A percentile compares a stretch with the other conserved stretches of the same genome.
phyloP scores from a whole-genome alignment of 2,329 filamentous ascomycete genomes.

The Teratosphaeria nubilosa region DNA sequence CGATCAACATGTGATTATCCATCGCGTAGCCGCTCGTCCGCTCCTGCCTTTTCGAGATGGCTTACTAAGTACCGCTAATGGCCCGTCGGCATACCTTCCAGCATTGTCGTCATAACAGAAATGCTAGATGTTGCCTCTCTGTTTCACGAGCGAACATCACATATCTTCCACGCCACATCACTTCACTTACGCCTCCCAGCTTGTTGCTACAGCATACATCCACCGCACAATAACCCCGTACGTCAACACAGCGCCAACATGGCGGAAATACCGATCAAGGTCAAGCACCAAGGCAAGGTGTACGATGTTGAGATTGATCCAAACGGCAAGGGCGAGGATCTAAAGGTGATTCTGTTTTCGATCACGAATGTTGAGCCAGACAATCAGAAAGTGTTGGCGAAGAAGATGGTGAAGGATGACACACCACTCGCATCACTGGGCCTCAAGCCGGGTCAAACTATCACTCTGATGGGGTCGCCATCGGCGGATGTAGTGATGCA shows the following conservation, averaged over 20 bases:
- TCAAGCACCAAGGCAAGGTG: conserved; percentile 93
- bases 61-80: neutral
- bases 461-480: conserved; percentile 96
- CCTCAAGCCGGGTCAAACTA: conserved; percentile 72
- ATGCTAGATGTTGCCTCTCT: neutral
- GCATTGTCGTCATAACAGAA: neutral
- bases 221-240: neutral
- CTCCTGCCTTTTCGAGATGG: neutral
- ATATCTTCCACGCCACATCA: neutral
- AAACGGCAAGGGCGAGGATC: conserved; percentile 72
- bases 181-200: neutral
- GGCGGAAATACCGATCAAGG: conserved; percentile 45
- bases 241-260: conserved; percentile 12
- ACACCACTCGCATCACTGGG: conserved; percentile 73
- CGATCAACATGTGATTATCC: neutral
- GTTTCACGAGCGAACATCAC: neutral
- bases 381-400: conserved; percentile 90
- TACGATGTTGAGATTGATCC: conserved; percentile 89
- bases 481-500: conserved; percentile 53
- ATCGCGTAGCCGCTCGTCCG: neutral
- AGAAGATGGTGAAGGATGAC: conserved; percentile 92
- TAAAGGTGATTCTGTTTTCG: conserved; percentile 93
- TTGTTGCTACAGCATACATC: neutral
- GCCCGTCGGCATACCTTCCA: neutral
- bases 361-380: conserved; percentile 93